Base-by-base conservation (phyloP, 75 land plant genomes). In the Cryptomeria japonica region DNA sequence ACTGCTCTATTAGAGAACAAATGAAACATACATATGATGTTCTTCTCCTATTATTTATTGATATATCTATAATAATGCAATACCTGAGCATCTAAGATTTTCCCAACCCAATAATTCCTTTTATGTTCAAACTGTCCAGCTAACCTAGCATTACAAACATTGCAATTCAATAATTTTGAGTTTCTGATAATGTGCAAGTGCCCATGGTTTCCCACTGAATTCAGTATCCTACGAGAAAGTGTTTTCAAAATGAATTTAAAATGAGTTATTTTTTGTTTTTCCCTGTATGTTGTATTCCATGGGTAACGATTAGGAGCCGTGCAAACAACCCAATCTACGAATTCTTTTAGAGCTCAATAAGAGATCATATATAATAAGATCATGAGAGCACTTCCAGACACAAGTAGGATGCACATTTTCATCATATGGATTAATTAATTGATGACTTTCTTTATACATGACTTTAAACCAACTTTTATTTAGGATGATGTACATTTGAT, bases 41-140 rank as follows among this genome's bases (percentile, higher is more conserved):
- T n/a, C n/a, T n/a, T n/a, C n/a, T n/a, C n/a, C n/a, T n/a, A n/a
- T n/a, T n/a, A n/a, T n/a, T n/a, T n/a, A n/a, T n/a, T n/a, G n/a
- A n/a, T n/a, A n/a, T n/a, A n/a, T n/a, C n/a, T n/a, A n/a, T n/a
- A n/a, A n/a, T n/a, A n/a, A n/a, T n/a, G n/a, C n/a, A n/a, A n/a
- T n/a, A n/a, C n/a, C n/a, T n/a, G n/a, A n/a, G n/a, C n/a, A n/a
- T n/a, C n/a, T n/a, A n/a, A n/a, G n/a, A n/a, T n/a, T 44, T 36
- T 51, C 38, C 88, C 92, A 32, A 84, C 94, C 93, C n/a, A 10
- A 32, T 32, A 12, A 11, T 75, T 34, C 37, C 77, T 32, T 75
- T 34, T 3, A n/a, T 75, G 37, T 32, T 75, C 77, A 75, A 16
- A 31, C 13, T 75, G 77, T 12, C 13, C 3, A 34, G 34, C 37